Base-by-base conservation (phyloP, 345 rosid genomes). In the Populus pruinosa region DNA sequence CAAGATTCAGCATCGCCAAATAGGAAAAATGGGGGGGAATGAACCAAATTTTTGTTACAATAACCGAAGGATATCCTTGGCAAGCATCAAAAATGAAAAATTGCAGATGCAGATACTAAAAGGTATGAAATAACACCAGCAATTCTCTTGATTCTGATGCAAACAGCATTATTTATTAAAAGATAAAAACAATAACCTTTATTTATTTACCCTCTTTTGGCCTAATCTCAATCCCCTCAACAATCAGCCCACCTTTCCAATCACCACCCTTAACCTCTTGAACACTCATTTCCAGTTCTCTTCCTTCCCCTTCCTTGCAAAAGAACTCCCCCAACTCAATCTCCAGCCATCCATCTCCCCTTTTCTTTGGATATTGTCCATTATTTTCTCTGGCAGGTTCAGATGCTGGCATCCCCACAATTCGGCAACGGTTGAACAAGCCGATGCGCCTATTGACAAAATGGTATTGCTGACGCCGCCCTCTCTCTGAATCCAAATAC, bases 191-290 rank as follows among this genome's bases (percentile, higher is more conserved):
- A 59, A n/a, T 3, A 59, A 1, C 18, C 39, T 47, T 71, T 16
- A 16, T 53, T 68, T 27, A 67, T 50, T 36, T 25, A 7, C 53
- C 64, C 11, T 50, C 64, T 29, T 74, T 79, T 3, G 90, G 88
- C 81, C 88, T 79, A 20, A 87, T 72, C 78, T 85, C 90, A 1
- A 87, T 78, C 41, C 90, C 88, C 38, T 87, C 62, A 2, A 87
- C 65, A 25, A 84, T 27, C 23, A 85, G 62, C 1, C 86, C 86
- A 11, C 79, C 9, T 63, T 85, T 85, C 82, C 70, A 55, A 3
- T 44, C 0, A 9, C 47, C 44, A 1, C 41, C 6, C n/a, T 82
- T 71, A 12, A 77, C 73, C 68, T 82, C 85, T 66, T 11, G 1
- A 47, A 82, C 31, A 2, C 76, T 75, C 72, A 85, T 53, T 49